Evolutionary conservation across 192 early-diverging fungal genomes (phyloP), one percentile per base, ranked within the genome.

Genomic region (Coemansia sp.): DNA sequence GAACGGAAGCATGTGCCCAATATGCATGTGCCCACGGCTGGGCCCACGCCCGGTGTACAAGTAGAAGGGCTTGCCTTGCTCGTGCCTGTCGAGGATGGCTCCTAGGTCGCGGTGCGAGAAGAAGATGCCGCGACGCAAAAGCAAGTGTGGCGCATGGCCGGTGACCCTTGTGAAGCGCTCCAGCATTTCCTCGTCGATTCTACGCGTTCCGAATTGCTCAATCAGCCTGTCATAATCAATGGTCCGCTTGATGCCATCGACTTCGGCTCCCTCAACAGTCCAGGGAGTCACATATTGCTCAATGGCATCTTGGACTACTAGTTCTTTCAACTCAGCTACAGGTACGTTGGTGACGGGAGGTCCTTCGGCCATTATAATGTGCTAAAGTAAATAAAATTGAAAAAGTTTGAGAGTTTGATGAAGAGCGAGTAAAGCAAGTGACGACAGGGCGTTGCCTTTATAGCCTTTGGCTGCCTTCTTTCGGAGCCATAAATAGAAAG

Each of bases 1-100:
- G 78, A 99, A 97, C 42, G 97, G 97, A 64, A 98, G 84, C 91
- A 98, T 94, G 73, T 99, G 97, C 13, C 97, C 97, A 42, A 96
- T 83, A 64, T 98, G 97, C 95, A 99, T 98, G 78, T 89, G 90
- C 32, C 87, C 90, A 62, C 90, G 88, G 67, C 92, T 93, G 37
- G 97, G 97, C 28, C 97, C 97, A 71, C 97, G 94, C 14, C 97
- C 97, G 44, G 97, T 99, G 87, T 99, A 99, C 62, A 99, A 80
- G 74, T 88, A 99, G 77, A 99, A 99, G 16, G 97, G 97, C 82
- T 98, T 95, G 80, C 94, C 94, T 78, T 96, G 88, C 78, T 99
- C 97, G 84, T 90, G 92, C 46, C 91, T 86, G 82, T 96, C 94
- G 44, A 99, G 87, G 65, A 99, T 94, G 52, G 74, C 71, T 23